Base-by-base conservation (phyloP, 164 flowering plant genomes). In the Magnolia sinica region DNA sequence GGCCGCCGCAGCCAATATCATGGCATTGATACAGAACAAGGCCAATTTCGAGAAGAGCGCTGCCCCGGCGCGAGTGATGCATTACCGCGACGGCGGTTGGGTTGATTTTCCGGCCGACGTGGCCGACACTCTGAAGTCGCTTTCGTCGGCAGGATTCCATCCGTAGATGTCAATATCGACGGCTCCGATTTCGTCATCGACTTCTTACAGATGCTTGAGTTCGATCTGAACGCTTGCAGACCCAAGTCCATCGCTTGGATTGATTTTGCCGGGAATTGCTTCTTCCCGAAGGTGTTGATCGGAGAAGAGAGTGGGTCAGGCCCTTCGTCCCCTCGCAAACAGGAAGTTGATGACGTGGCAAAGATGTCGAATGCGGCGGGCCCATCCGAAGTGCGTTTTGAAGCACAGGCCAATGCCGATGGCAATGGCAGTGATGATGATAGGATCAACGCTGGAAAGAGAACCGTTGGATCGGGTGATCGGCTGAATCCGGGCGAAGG, bases 271-370 rank as follows among this genome's bases (percentile, higher is more conserved):
- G 74, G 50, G 49, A 77, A 72, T 19, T 77, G 79, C 51, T 77
- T 77, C 70, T 77, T 71, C 63, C 79, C 79, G 18, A 64, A 71
- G 49, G 24, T 24, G 31, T 77, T 71, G 45, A 14, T 64, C 23
- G 64, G 64, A 4, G 59, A 50, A 11, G 70, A 45, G 14, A 7
- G 13, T 20, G 49, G 19, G 16, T 2, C 11, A 50, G 68, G 20
- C 52, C 31, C 27, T n/a, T 73, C 68, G 50, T 8, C 18, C 7
- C 52, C 74, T n/a, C 22, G 19, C 8, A 78, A 79, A 18, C 58
- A 85, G 55, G 78, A 83, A 73, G 71, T 84, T 29, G 83, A 85
- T 71, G 71, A 64, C 37, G 29, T 37, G 45, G 45, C 45, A 5
- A 37, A 37, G 45, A 0, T 0, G 45, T 37, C 45, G 45, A 37